phyloP scores from a whole-genome alignment of 169 alveolate genomes.

The Theileria parva region DNA sequence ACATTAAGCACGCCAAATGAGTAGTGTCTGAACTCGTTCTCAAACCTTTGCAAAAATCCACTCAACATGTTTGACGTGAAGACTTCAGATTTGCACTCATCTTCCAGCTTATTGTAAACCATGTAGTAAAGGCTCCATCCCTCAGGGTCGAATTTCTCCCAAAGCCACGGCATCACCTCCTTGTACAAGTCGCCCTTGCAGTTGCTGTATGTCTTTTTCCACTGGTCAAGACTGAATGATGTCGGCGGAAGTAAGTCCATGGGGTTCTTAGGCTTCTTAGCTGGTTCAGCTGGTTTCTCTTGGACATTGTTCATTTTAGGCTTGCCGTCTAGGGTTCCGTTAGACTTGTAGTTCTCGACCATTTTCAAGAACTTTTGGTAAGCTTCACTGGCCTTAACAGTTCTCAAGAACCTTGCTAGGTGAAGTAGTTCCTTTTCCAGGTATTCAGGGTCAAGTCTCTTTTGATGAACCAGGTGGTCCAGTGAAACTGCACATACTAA shows the following conservation, averaged over 20 bases:
- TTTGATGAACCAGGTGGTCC: slow-evolving; percentile 70
- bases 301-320: too few relatives aligned
- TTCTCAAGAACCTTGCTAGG: slow-evolving; percentile 47
- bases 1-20: slow-evolving; percentile 94
- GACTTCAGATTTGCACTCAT: slow-evolving; percentile 89
- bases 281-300: slow-evolving; percentile 56
- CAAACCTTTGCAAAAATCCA: slow-evolving; percentile 93
- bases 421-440: slow-evolving; percentile 40
- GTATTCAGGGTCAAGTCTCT: slow-evolving; percentile 47
- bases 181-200: slow-evolving; percentile 85
- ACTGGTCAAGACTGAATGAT: slow-evolving; percentile 86
- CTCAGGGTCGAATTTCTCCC: slow-evolving; percentile 83
- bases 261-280: slow-evolving; percentile 75
- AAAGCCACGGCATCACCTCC: slow-evolving; percentile 87
- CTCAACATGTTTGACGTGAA: slow-evolving; percentile 90
- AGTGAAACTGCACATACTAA: slow-evolving; percentile 78
- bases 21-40: slow-evolving; percentile 86
- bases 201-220: slow-evolving; percentile 93
- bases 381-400: slow-evolving; percentile 58
- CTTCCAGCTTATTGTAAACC: slow-evolving; percentile 92
- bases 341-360: slow-evolving; percentile 30
- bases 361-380: slow-evolving; percentile 33
- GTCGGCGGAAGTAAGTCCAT: slow-evolving; percentile 90
- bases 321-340: slow-evolving; percentile 32
- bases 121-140: slow-evolving; percentile 91